Evolutionary conservation across 2,329 filamentous ascomycete species (phyloP).

Genomic region (Pseudogymnoascus sp.): DNA sequence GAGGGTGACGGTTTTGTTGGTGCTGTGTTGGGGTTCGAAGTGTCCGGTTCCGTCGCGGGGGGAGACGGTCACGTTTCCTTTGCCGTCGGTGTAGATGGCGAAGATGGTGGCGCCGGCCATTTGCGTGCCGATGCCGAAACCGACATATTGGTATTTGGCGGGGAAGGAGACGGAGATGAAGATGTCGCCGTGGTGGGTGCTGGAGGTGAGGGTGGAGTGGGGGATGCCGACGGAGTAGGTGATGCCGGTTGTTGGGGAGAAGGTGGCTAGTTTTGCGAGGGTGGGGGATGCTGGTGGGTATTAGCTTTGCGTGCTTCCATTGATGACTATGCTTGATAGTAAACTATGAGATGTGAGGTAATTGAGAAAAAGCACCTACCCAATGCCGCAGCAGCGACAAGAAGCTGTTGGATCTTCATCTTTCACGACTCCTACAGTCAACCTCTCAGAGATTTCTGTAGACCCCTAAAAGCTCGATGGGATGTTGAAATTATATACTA

Average conservation of each 20-base stretch:
- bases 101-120: slow-evolving; percentile 52
- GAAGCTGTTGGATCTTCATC: neutral
- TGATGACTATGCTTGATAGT: neutral
- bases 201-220: slow-evolving; percentile 38
- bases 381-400: neutral
- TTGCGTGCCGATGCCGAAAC: slow-evolving; percentile 43
- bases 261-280: slow-evolving; percentile 9
- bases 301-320: neutral
- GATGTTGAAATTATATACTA: neutral
- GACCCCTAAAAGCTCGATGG: neutral
- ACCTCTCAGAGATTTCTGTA: neutral
- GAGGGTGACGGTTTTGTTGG: neutral
- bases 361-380: neutral
- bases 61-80: slow-evolving; percentile 46
- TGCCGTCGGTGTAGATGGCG: slow-evolving; percentile 44
- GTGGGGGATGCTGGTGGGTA: neutral
- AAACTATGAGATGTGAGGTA: neutral
- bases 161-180: slow-evolving; percentile 50
- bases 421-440: neutral
- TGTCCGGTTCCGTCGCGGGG: slow-evolving; percentile 39
- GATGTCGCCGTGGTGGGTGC: slow-evolving; percentile 39
- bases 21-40: neutral
- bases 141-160: slow-evolving; percentile 43
- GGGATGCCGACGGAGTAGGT: slow-evolving; percentile 46
- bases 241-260: slow-evolving; percentile 17